Conservation (phyloP, 257 asterid species). For the Lithospermum erythrorhizon region DNA sequence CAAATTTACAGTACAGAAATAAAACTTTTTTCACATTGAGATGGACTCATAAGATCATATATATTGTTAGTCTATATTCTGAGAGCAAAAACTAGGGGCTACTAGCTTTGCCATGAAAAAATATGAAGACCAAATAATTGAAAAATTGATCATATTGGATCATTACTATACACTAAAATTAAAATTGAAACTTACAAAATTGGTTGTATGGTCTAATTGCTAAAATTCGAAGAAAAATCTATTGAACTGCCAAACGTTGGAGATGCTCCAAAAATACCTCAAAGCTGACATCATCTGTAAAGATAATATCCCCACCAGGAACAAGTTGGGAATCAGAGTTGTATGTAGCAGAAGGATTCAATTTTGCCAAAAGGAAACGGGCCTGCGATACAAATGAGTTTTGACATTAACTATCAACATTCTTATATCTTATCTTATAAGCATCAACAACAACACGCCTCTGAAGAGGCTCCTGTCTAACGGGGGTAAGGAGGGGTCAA, state of each 20-base stretch:
- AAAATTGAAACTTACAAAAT: conserved; percentile 33
- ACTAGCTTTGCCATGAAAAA: conserved; percentile 12
- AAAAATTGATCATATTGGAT: conserved; percentile 7
- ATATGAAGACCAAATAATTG: conserved; percentile 1
- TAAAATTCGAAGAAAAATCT: conserved; percentile 34
- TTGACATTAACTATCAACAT: background rate
- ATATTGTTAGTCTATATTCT: background rate
- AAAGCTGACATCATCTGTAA: conserved; percentile 95
- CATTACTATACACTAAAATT: conserved; percentile 37
- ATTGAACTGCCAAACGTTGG: conserved; percentile 92
- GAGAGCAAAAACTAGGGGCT: conserved; percentile 1
- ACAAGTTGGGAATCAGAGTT: conserved; percentile 46
- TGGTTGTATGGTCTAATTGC: conserved; percentile 24
- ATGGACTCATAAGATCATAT: background rate
- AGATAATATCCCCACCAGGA: conserved; percentile 82
- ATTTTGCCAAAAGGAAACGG: conserved; percentile 87
- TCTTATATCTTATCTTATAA: background rate
- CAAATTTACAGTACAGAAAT: background rate
- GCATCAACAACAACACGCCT: no score
- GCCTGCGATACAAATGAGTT: conserved; percentile 41
- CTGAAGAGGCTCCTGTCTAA: no score
- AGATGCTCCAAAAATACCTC: conserved; percentile 97
- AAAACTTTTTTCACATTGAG: background rate
- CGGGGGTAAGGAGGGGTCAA: no score
- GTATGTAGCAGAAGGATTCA: conserved; percentile 95